phyloP scores from a whole-genome alignment of 805 yeast genomes.

The Pichia gijzeniarum region DNA sequence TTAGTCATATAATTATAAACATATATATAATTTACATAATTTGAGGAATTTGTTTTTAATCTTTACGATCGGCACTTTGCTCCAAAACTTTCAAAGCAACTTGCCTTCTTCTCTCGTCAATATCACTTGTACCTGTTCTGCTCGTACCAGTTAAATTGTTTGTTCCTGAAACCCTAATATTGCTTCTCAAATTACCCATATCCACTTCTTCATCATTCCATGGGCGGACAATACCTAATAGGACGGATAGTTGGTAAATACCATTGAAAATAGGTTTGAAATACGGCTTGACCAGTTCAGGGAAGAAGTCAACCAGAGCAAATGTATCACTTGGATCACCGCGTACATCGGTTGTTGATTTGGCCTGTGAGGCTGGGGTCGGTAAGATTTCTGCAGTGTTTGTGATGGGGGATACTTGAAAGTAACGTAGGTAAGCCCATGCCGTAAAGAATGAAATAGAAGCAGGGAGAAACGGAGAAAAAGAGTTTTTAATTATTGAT shows the following conservation, averaged over 20 bases:
- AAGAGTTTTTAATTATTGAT: constrained; percentile 33
- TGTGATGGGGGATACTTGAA: constrained; percentile 41
- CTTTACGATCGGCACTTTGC: constrained; percentile 31
- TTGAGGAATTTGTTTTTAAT: neutral
- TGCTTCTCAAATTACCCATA: constrained; percentile 66
- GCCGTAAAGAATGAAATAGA: constrained; percentile 55
- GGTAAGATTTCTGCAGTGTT: constrained; percentile 24
- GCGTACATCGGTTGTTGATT: constrained; percentile 25
- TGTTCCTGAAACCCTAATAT: constrained; percentile 42
- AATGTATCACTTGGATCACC: constrained; percentile 94
- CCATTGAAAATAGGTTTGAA: constrained; percentile 46
- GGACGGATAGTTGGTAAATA: constrained; percentile 33
- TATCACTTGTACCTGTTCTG: constrained; percentile 29
- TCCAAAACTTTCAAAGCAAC: constrained; percentile 71
- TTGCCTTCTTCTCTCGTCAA: constrained; percentile 72
- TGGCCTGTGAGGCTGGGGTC: constrained; percentile 29
- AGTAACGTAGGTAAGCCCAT: constrained; percentile 76
- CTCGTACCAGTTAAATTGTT: neutral
- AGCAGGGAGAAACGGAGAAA: constrained; percentile 52
- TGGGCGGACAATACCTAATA: constrained; percentile 47
- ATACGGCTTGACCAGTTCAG: constrained; percentile 47
- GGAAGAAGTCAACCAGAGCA: constrained; percentile 79
- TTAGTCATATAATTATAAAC: neutral
- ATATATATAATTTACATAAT: too few relatives aligned
- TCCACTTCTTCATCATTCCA: constrained; percentile 67